These are phyloP conservation scores for Aspergillus felis DNA, from an alignment of 2,329 filamentous ascomycete species.

Conservation along the genomic window DNA sequence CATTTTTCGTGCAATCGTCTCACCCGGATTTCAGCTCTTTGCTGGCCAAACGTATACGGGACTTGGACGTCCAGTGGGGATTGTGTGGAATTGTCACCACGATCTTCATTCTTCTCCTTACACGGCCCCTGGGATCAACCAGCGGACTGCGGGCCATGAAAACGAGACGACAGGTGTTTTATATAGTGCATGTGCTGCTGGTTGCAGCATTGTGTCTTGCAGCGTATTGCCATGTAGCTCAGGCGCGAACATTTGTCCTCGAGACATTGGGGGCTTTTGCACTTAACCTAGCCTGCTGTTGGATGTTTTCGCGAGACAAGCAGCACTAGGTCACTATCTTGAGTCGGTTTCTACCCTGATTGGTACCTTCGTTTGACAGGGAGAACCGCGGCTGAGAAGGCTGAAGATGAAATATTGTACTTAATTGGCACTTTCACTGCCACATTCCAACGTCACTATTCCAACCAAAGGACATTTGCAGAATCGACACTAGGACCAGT, in stretches of 20 bases:
- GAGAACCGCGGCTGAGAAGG: background rate
- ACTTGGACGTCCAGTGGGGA: constrained; percentile 57
- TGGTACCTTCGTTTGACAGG: background rate
- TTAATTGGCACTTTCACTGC: background rate
- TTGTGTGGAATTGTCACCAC: constrained; percentile 47
- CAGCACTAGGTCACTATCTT: background rate
- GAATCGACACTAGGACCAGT: background rate
- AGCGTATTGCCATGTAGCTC: constrained; percentile 53
- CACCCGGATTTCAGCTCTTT: constrained; percentile 36
- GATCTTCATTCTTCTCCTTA: constrained; percentile 46
- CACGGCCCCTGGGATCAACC: constrained; percentile 38
- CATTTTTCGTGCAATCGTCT: constrained; percentile 52
- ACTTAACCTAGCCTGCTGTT: constrained; percentile 37
- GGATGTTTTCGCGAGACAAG: constrained; percentile 10
- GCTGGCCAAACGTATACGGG: constrained; percentile 51
- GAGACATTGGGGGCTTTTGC: constrained; percentile 47
- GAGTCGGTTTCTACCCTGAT: background rate
- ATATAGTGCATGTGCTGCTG: constrained; percentile 52
- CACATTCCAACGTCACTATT: background rate
- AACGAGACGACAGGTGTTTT: constrained; percentile 47
- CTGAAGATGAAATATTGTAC: background rate
- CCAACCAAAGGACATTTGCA: background rate
- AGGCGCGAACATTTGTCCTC: constrained; percentile 52
- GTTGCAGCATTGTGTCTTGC: constrained; percentile 47
- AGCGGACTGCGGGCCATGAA: constrained; percentile 10